Evolutionary conservation across 306 rosid genomes (phyloP), one percentile per base, ranked within the genome.

Genomic region (Vigna unguiculata): DNA sequence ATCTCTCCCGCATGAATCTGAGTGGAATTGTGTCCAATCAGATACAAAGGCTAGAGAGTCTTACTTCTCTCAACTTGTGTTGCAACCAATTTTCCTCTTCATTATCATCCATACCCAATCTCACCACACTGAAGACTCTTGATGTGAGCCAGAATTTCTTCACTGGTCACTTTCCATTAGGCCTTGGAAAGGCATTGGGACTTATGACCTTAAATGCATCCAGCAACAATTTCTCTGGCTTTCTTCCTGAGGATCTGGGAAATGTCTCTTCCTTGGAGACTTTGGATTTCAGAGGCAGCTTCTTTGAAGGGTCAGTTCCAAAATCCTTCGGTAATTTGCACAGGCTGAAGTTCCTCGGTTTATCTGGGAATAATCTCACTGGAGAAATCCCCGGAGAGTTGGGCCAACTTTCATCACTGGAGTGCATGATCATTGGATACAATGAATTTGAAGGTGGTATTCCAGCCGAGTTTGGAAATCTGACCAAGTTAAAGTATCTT

Each of bases 241-340:
- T 88, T 59, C 70, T 90, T 65, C 98, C 97, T 1, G 89, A 84
- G 78, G 97, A 92, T 71, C 84, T 92, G 48, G 97, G 93, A 51
- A 95, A 89, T 85, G 85, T 88, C 34, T 86, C 93, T 69, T 77
- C 75, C 57, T 74, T 95, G 60, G 96, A 92, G 85, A 87, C 25
- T 22, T 78, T 92, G 69, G 98, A 95, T 87, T 89, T 95, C 36
- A 85, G 97, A 80, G 98, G 98, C 20, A 90, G 95, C 76, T 89
- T 92, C 84, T 87, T 90, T 54, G 83, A 79, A 84, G 98, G 97
- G 16, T 59, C 87, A 16, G 68, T 95, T 84, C 97, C 97, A 0
- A 84, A 79, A 78, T 74, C 92, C 9, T 79, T 88, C 28, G 59
- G 78, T 62, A 84, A 82, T 51, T 72, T 92, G 86, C 85, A 72